Evolutionary conservation across 257 asterid species (phyloP), one percentile per base, ranked within the genome.

Genomic region (Verbascum thapsus): DNA sequence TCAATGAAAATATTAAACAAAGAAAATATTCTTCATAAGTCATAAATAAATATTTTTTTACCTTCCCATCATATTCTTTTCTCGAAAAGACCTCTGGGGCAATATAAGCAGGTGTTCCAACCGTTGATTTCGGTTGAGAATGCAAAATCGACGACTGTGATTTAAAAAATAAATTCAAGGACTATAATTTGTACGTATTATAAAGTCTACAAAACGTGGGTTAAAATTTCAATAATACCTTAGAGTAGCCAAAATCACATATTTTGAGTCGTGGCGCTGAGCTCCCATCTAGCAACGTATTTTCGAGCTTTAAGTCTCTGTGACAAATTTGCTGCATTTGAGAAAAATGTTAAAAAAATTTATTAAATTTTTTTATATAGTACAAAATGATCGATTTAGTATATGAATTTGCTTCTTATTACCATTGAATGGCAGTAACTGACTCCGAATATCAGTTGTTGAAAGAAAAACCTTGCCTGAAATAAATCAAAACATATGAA

Each of bases 41-140:
- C 40, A 10, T 10, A 15, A 35, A 22, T 42, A n/a, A n/a, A n/a
- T n/a, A n/a, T n/a, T n/a, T n/a, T n/a, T n/a, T 17, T 72, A 90
- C 96, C 95, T 91, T 86, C 10, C 98, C 98, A 56, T 88, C 96
- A 18, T 91, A 91, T 48, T 80, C 88, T 72, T 88, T 88, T 63
- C 88, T 80, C 1, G 81, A 83, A 17, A 91, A 70, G 58, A 91
- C 96, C 70, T 91, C 96, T 0, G 96, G 98, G 2, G 98, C 95
- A 16, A 91, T 88, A 50, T 88, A 91, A 6, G 96, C 95, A 0
- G 96, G 96, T 0, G 96, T 86, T 50, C 95, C 98, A 0, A 91
- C 96, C 0, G 96, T 91, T 15, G 96, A 91, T 72, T 91, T 91
- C 0, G 96, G 96, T 76, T 88, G 95, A 23, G 96, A 91, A 79